A percentile compares a stretch with the other conserved stretches of the same genome.
These are phyloP conservation scores for Pichia membranifaciens DNA, from an alignment of 805 yeast genomes.

Conservation along the genomic window DNA sequence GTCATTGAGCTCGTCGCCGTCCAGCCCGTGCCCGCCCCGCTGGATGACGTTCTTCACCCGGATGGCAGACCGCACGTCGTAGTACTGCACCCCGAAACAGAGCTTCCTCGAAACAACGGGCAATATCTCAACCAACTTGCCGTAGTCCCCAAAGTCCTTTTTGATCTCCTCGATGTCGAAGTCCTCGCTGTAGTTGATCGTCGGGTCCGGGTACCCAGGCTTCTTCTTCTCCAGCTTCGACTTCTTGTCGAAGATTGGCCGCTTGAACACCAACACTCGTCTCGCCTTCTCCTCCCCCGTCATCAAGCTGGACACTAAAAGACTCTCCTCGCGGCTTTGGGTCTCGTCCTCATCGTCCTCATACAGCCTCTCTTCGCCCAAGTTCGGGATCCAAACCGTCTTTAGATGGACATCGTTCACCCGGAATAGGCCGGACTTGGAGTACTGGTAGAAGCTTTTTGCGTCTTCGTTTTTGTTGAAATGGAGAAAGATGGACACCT, in stretches of 20 bases:
- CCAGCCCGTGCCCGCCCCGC: constrained; percentile 3
- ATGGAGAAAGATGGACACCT: constrained; percentile 37
- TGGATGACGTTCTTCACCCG: constrained; percentile 45
- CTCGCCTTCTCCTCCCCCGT: constrained; percentile 40
- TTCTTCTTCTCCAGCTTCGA: constrained; percentile 16
- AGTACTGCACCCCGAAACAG: constrained; percentile 55
- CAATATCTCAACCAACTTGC: constrained; percentile 52
- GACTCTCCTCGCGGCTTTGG: constrained; percentile 5
- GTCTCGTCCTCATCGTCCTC: constrained; percentile 2
- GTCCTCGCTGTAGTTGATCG: constrained; percentile 35
- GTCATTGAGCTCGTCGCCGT: neutral
- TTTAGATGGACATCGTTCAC: constrained; percentile 51
- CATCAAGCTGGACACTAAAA: constrained; percentile 20
- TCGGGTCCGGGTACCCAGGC: constrained; percentile 39
- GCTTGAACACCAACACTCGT: constrained; percentile 49
- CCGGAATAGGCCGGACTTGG: constrained; percentile 46
- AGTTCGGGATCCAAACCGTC: constrained; percentile 40
- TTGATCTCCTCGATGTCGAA: constrained; percentile 41
- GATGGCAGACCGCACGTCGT: constrained; percentile 55
- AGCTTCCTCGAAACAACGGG: constrained; percentile 65
- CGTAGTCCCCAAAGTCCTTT: constrained; percentile 50
- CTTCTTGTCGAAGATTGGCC: constrained; percentile 25
- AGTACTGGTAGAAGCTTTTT: constrained; percentile 43
- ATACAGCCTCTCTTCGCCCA: constrained; percentile 6
- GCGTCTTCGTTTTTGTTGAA: constrained; percentile 55